These are phyloP conservation scores for Phytophthora hibernalis DNA, from an alignment of 352 stramenopile genomes.

Conservation along the genomic window DNA sequence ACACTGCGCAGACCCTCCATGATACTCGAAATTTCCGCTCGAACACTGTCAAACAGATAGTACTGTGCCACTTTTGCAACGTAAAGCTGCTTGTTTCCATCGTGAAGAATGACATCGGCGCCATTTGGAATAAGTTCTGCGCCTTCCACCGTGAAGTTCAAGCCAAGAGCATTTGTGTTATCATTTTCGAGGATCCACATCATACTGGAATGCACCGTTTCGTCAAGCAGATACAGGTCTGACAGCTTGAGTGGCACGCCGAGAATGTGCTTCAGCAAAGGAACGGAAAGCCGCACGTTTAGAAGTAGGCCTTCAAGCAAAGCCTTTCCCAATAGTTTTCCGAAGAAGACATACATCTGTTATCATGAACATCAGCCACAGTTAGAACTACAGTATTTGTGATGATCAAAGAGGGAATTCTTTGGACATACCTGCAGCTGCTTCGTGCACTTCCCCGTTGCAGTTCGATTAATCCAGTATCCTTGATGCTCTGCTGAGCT, in stretches of 20 bases:
- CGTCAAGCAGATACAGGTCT: conserved; percentile 75
- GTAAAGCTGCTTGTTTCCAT: conserved; percentile 96
- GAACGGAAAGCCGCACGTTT: conserved; percentile 69
- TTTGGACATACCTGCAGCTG: conserved; percentile 48
- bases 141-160: conserved; percentile 73
- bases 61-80: conserved; percentile 94
- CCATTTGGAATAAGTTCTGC: conserved; percentile 74
- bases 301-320: conserved; percentile 79
- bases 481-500: conserved; percentile 54
- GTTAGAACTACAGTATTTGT: background rate
- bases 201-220: conserved; percentile 77
- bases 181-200: conserved; percentile 66
- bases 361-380: background rate
- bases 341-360: conserved; percentile 86
- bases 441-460: conserved; percentile 26
- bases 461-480: conserved; percentile 70
- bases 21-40: conserved; percentile 85
- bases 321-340: conserved; percentile 69
- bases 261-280: conserved; percentile 78
- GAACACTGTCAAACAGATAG: conserved; percentile 94
- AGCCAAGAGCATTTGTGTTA: conserved; percentile 54
- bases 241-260: conserved; percentile 57
- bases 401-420: background rate
- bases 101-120: conserved; percentile 77
- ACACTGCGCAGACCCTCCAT: conserved; percentile 94